Evolutionary conservation across 2,329 filamentous ascomycete genomes (phyloP).

Genomic region (Dactylellina parvicollis): DNA sequence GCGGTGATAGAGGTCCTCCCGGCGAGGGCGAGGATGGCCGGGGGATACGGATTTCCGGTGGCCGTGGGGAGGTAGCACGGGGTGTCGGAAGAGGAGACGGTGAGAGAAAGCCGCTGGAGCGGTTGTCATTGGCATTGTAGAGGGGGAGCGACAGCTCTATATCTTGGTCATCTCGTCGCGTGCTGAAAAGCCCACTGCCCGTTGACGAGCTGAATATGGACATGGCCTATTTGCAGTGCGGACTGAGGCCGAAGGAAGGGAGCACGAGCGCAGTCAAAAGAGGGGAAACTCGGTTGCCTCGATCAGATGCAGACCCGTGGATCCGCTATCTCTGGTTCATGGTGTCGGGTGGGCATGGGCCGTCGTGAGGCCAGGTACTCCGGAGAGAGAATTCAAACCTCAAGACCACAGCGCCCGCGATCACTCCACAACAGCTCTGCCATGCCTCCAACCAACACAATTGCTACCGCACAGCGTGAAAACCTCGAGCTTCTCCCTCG

Average conservation of each 20-base stretch:
- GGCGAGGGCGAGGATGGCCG: constrained; percentile 22
- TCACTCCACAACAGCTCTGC: too few species aligned
- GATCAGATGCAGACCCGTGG: background rate
- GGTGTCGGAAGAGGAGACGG: constrained; percentile 31
- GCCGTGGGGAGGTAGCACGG: constrained; percentile 39
- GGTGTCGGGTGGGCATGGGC: background rate
- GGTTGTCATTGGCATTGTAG: constrained; percentile 40
- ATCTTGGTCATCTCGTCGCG: constrained; percentile 36
- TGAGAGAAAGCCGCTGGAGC: constrained; percentile 45
- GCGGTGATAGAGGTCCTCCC: constrained; percentile 10
- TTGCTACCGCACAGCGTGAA: too few species aligned
- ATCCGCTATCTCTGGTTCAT: background rate
- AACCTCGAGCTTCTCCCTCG: too few species aligned
- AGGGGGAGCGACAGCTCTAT: constrained; percentile 46
- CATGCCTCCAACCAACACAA: too few species aligned
- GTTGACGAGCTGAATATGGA: constrained; percentile 37
- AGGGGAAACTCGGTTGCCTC: background rate
- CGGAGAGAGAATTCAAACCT: too few species aligned
- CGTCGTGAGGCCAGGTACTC: background rate
- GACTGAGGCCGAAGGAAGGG: background rate
- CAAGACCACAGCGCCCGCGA: too few species aligned
- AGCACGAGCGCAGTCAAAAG: background rate
- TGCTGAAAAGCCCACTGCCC: constrained; percentile 31
- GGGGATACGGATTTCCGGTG: constrained; percentile 23
- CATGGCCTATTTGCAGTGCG: constrained; percentile 1